phyloP scores from a whole-genome alignment of 176 grass and related monocot species.

The Elaeis guineensis region DNA sequence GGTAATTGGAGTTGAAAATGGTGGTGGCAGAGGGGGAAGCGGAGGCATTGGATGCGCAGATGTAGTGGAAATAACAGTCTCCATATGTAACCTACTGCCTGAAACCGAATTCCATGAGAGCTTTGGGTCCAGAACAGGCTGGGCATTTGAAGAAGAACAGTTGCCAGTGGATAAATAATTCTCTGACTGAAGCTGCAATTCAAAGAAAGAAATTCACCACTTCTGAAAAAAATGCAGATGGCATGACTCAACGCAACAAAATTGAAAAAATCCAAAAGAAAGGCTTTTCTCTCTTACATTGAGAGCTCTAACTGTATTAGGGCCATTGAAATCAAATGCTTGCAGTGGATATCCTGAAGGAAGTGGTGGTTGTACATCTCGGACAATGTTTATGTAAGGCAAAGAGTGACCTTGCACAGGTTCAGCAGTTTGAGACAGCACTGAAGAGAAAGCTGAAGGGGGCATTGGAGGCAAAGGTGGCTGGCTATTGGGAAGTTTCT shows the following conservation, averaged over 20 bases:
- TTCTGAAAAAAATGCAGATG: background rate
- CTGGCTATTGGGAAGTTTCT: slow-evolving; percentile 44
- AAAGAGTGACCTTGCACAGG: slow-evolving; percentile 36
- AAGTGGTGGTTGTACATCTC: slow-evolving; percentile 54
- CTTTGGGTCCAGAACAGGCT: slow-evolving; percentile 51
- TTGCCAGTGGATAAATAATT: slow-evolving; percentile 36
- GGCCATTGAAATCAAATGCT: slow-evolving; percentile 47
- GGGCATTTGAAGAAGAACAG: slow-evolving; percentile 46
- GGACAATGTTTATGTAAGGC: slow-evolving; percentile 30
- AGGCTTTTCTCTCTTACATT: slow-evolving; percentile 42
- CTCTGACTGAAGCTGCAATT: slow-evolving; percentile 68
- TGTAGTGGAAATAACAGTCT: slow-evolving; percentile 41
- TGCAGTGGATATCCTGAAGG: slow-evolving; percentile 62
- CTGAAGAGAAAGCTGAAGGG: slow-evolving; percentile 35
- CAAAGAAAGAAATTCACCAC: slow-evolving; percentile 13
- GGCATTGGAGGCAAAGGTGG: slow-evolving; percentile 82
- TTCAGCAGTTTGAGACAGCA: slow-evolving; percentile 45
- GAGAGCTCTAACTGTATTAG: slow-evolving; percentile 35
- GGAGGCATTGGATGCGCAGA: slow-evolving; percentile 42
- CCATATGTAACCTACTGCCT: slow-evolving; percentile 44
- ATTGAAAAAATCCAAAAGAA: background rate
- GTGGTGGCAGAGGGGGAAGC: slow-evolving; percentile 29
- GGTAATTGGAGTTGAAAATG: slow-evolving; percentile 46
- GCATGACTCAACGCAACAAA: background rate
- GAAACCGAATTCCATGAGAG: slow-evolving; percentile 62